Base-by-base conservation (phyloP, 345 rosid species). In the Brassica juncea region DNA sequence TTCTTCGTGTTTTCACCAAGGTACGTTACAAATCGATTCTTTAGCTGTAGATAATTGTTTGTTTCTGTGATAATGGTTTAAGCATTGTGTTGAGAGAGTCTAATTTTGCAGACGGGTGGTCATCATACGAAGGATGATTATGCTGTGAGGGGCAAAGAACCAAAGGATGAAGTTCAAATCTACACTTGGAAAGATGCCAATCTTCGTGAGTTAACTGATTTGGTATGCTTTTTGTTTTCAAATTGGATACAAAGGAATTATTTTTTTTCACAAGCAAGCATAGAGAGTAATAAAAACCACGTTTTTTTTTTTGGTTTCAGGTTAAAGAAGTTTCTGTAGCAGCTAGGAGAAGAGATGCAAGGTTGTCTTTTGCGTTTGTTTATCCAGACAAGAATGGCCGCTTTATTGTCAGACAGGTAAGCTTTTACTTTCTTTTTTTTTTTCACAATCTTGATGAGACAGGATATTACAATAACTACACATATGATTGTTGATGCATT, bases 111-210 rank as follows among this genome's bases (percentile, higher is more conserved):
- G 99, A 83, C 80, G 42, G 99, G 97, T 61, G 86, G 91, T 62
- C 96, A 91, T 84, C 99, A 92, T 80, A 80, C 85, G 4, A 86
- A 82, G 74, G 98, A 91, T 84, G 96, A 94, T 34, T 94, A 89
- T 88, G 93, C 97, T n/a, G 90, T 88, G 67, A 90, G 98, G 80
- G 97, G 99, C 82, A 92, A 92, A 87, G 98, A 92, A 66, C 98
- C 99, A 42, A 92, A 92, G 75, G 94, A 91, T 74, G 98, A 93
- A 87, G 99, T 92, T 84, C 99, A 91, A 76, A 92, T 94, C 58
- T 94, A 94, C 82, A 93, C 98, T 2, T 94, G 99, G 97, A 94
- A 91, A 81, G 97, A 94, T 87, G 99, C 99, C 55, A 90, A 86
- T 44, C 93, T 94, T 35, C 92, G 94, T 0, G 94, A 94, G 85